These are phyloP conservation scores for Lojkania enalia DNA, from an alignment of 2,329 filamentous ascomycete species.

Conservation along the genomic window DNA sequence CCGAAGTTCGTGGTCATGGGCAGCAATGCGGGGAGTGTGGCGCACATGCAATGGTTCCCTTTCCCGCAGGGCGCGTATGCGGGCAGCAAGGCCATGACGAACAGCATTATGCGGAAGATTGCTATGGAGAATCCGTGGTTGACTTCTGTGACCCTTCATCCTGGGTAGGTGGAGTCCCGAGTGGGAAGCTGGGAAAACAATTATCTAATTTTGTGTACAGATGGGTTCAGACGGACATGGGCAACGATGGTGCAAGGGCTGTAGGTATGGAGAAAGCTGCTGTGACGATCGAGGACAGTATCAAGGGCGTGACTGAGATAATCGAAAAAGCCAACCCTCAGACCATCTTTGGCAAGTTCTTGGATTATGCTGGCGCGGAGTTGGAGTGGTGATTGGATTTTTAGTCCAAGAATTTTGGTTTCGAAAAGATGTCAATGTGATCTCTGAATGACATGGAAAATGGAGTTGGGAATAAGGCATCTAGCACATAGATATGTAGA, in stretches of 20 bases:
- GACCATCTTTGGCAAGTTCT: background rate
- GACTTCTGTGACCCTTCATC: constrained; percentile 10
- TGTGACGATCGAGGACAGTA: constrained; percentile 6
- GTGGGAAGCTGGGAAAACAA: background rate
- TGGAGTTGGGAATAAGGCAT: too few relatives aligned
- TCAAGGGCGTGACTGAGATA: background rate
- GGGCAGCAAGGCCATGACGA: constrained; percentile 7
- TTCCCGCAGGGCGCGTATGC: constrained; percentile 8
- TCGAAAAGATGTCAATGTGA: too few relatives aligned
- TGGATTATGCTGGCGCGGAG: background rate
- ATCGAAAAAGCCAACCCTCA: background rate
- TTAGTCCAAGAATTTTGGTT: too few relatives aligned
- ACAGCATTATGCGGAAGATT: constrained; percentile 6
- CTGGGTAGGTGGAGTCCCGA: constrained; percentile 5
- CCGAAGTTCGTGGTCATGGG: constrained; percentile 12
- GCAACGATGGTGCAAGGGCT: constrained; percentile 7
- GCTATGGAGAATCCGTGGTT: constrained; percentile 12
- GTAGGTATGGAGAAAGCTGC: constrained; percentile 8
- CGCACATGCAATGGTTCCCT: constrained; percentile 6
- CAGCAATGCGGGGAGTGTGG: constrained; percentile 3
- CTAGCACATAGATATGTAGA: too few relatives aligned
- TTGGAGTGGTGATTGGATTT: background rate
- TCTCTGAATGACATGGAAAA: too few relatives aligned
- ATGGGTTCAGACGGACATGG: constrained; percentile 11
- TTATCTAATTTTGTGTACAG: constrained; percentile 1